phyloP scores from a whole-genome alignment of 2,329 filamentous ascomycete species.

The Polychaeton citri region DNA sequence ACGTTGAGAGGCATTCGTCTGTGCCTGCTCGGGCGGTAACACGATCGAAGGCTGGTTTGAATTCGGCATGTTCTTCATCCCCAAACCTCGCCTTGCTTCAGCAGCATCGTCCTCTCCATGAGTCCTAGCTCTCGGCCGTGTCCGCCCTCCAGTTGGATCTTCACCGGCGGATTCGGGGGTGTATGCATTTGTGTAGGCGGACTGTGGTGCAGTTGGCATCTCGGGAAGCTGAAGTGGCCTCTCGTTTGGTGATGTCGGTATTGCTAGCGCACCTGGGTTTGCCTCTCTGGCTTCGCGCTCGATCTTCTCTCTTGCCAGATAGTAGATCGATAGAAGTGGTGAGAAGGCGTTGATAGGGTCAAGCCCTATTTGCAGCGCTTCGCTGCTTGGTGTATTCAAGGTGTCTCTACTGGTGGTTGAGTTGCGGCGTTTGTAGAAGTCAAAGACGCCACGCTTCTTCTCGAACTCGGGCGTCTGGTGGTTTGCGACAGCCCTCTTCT shows the following conservation, averaged over 20 bases:
- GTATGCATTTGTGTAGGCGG: conserved; percentile 75
- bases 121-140: conserved; percentile 74
- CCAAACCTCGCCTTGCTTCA: conserved; percentile 31
- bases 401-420: conserved; percentile 83
- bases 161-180: conserved; percentile 83
- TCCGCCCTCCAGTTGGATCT: conserved; percentile 69
- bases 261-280: conserved; percentile 45
- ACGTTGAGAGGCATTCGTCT: conserved; percentile 35
- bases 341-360: conserved; percentile 91
- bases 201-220: conserved; percentile 59
- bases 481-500: conserved; percentile 45
- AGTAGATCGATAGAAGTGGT: conserved; percentile 86
- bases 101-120: conserved; percentile 87
- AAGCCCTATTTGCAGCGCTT: conserved; percentile 66
- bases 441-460: conserved; percentile 86
- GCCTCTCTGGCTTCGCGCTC: conserved; percentile 56
- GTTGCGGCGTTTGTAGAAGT: conserved; percentile 92
- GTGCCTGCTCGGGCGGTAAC: conserved; percentile 21
- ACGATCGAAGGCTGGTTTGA: conserved; percentile 29
- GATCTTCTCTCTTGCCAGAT: conserved; percentile 87
- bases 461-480: conserved; percentile 49
- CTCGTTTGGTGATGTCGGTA: conserved; percentile 45
- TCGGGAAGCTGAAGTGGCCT: conserved; percentile 54
- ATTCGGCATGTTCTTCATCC: conserved; percentile 45
- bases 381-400: conserved; percentile 66